Base-by-base conservation (phyloP, 768 basidiomycete genomes). In the Aureoboletus auriporus region DNA sequence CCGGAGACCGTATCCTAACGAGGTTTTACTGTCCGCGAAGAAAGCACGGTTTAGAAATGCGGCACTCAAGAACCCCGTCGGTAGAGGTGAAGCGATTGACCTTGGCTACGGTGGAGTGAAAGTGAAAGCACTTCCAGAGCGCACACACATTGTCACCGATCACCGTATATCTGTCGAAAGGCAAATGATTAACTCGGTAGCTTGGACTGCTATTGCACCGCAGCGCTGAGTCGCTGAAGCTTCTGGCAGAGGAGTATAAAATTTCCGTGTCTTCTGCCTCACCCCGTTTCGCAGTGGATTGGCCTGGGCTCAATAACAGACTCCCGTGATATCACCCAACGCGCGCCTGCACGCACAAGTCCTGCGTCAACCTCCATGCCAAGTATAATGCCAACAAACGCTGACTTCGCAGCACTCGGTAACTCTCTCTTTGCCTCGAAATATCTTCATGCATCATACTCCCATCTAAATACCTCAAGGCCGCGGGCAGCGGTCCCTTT, bases 361-460 rank as follows among this genome's bases (percentile, higher is more conserved):
- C 88, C 5, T 82, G 84, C 56, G 58, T 80, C 42, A 58, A 70
- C 37, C 70, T 84, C 44, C 77, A 79, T 61, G 66, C 75, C 47
- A 74, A 77, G 53, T 76, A 83, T 54, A 72, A 78, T 82, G 33
- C 63, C 72, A 26, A 83, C 84, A 38, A 98, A 98, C 70, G 83
- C 75, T 8, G 79, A 87, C 42, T 78, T 95, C 12, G 76, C 85
- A 4, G 66, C 76, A 0, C 69, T 94, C 12, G 94, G 93, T 34
- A 96, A 96, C 72, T 76, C 89, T 45, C 75, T 95, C 28, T 93
- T 96, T 64, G 87, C 91, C 20, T 58, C 89, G 3, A 94, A 98
- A 69, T 82, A 86, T 63, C 70, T 96, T 34, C 77, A 87, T 47
- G 74, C 83, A 11, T 75, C 81, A 39, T 97, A 87, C 66, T 94